Base-by-base conservation (phyloP, 2,329 filamentous ascomycete species). In the Grosmannia huntii region DNA sequence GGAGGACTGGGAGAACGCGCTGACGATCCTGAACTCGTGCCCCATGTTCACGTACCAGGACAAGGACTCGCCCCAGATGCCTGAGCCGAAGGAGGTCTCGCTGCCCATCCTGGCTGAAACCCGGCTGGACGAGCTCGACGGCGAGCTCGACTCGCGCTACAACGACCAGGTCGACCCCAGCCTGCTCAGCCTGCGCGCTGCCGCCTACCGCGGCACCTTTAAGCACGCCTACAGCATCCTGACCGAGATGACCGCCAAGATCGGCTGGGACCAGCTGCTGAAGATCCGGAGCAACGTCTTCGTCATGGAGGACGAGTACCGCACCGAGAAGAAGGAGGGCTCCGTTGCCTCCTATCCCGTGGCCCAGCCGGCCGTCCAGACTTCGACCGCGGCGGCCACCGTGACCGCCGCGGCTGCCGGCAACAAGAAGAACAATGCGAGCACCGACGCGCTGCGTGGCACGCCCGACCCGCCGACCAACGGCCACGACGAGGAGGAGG, bases 1-100 rank as follows among this genome's bases (percentile, higher is more conserved):
- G 73, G 94, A 99, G 69, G 89, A 95, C 68, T 99, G 94, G 90
- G 94, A 97, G 68, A 84, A 97, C 64, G 94, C 94, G 0, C 80
- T 99, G 27, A 85, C 95, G 5, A 97, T 94, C 4, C 79, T 99
- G 56, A 99, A 99, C 73, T 99, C 94, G 21, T 99, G 94, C 71
- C 94, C 94, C 10, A 99, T 99, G 94, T 99, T 99, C 71, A 99
- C 94, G 7, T 97, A 99, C 71, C 94, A 97, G 72, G 94, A 99
- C 72, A 97, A 96, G 71, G 94, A 99, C 69, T 87, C 90, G 6
- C 94, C 94, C 4, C 75, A 94, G 60, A 92, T 97, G 87, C 94
- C 94, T 1, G 90, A 96, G 67, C 91, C 94, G 0, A 86, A 87
- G 65, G 88, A 90, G 58, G 87, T 97, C 49, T 84, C 88, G 64